Evolutionary conservation across 2,329 filamentous ascomycete genomes (phyloP), one percentile per base, ranked within the genome.

Genomic region (Pezicula carpinea): DNA sequence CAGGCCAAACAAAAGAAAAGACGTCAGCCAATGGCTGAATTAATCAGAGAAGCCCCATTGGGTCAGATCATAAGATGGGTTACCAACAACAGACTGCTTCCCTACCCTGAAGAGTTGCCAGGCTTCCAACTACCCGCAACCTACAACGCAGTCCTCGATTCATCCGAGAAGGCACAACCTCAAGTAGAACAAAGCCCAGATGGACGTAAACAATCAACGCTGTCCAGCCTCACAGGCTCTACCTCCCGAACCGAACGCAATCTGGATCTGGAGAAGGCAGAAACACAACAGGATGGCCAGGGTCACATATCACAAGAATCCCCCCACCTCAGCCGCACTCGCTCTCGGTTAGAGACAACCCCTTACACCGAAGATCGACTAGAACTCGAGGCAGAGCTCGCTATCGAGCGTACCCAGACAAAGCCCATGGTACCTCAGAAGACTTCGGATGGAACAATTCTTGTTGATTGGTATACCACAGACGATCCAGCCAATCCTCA

Each of bases 21-120:
- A 21, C 15, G 18, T 10, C 31, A 17, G 4, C 26, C 23, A 34
- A 48, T 48, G 46, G 34, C 48, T 38, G 59, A 63, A 8, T 53
- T 73, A 4, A 66, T 83, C 47, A 68, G 78, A 59, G 80, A 83
- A 47, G 72, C 79, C 49, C 72, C 79, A 22, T 55, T 82, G 52
- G 80, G 80, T 54, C 79, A 83, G 54, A 54, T 82, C 41, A 70
- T 83, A 53, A 72, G 80, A 55, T 76, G 69, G 55, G 42, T 74
- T 45, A 78, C 79, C 3, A 63, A 64, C 26, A 80, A 79, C 58
- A 70, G 64, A 35, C 59, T 76, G 36, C 66, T 84, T 11, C 69
- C 73, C 48, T 83, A 83, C 50, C 79, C 79, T 14, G 80, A 83
- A 65, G 81, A 85, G 52, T 67, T 66, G 49, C 54, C 72, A 18